Conservation (phyloP, 179 eudicot species). For the Pouteria campechiana region DNA sequence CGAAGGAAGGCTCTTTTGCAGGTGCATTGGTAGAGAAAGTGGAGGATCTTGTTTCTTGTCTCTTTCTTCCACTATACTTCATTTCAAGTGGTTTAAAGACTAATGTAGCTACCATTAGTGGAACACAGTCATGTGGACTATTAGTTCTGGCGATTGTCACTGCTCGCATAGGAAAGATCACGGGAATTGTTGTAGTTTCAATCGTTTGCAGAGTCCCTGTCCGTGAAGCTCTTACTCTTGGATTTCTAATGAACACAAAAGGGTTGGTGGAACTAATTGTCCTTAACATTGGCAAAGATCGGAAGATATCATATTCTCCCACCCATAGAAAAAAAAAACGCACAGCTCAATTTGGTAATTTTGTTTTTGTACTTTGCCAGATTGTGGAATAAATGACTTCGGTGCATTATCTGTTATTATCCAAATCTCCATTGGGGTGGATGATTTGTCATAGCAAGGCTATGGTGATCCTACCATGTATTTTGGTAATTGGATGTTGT, state of each 20-base stretch:
- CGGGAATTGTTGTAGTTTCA: conserved; percentile 51
- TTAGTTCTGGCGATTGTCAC: conserved; percentile 57
- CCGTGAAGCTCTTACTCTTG: conserved; percentile 58
- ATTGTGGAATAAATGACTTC: too few species aligned
- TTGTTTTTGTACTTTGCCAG: too few species aligned
- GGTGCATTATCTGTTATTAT: too few species aligned
- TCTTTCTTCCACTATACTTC: conserved; percentile 75
- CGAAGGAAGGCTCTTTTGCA: conserved; percentile 74
- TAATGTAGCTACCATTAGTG: conserved; percentile 64
- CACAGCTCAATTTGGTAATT: too few species aligned
- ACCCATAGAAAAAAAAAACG: too few species aligned
- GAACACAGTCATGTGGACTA: conserved; percentile 76
- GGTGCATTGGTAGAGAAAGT: conserved; percentile 75
- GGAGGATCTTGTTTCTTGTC: conserved; percentile 78
- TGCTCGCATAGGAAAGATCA: conserved; percentile 72
- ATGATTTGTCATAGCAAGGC: too few species aligned
- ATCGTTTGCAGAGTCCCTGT: conserved; percentile 40
- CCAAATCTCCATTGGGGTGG: too few species aligned
- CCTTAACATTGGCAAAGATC: conserved; percentile 78
- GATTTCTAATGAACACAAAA: conserved; percentile 81
- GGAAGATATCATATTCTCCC: conserved; percentile 32
- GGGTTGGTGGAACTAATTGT: conserved; percentile 94
- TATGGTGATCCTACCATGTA: too few species aligned
- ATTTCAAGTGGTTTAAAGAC: conserved; percentile 86
- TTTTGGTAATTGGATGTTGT: too few species aligned